Conservation (phyloP, 2,329 filamentous ascomycete genomes). For the Fusarium albosuccineum region DNA sequence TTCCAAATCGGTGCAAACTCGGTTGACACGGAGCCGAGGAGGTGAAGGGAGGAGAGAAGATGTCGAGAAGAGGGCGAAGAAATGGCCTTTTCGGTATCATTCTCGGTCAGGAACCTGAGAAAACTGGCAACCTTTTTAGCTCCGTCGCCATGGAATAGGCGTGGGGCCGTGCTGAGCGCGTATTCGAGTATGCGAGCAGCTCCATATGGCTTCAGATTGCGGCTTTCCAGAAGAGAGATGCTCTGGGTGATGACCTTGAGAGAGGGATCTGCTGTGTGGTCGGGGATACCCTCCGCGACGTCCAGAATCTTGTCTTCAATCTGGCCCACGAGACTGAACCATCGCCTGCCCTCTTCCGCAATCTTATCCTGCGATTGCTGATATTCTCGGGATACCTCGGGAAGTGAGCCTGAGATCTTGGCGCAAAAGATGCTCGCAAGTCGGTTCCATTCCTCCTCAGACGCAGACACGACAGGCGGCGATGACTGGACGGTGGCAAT, state of each 20-base stretch:
- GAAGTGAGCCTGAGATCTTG: constrained; percentile 79
- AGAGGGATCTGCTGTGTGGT: constrained; percentile 50
- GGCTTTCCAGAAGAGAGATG: constrained; percentile 59
- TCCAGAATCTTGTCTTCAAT: constrained; percentile 54
- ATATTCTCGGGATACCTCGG: constrained; percentile 85
- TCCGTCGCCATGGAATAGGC: constrained; percentile 55
- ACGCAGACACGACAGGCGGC: constrained; percentile 59
- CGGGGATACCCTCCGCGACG: constrained; percentile 35
- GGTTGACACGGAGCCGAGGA: constrained; percentile 60
- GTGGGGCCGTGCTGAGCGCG: constrained; percentile 54
- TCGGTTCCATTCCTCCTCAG: constrained; percentile 71
- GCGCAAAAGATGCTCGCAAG: constrained; percentile 73
- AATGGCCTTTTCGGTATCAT: constrained; percentile 70
- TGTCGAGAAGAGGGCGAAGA: constrained; percentile 76
- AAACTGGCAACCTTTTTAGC: constrained; percentile 56
- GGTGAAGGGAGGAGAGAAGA: constrained; percentile 74
- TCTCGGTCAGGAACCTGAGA: constrained; percentile 64
- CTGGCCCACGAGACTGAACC: constrained; percentile 70
- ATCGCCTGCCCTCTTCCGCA: constrained; percentile 74
- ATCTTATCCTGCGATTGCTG: constrained; percentile 78
- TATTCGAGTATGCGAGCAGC: constrained; percentile 62
- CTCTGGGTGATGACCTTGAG: constrained; percentile 50
- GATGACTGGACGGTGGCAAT: constrained; percentile 57
- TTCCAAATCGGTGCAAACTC: constrained; percentile 61
- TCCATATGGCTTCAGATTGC: constrained; percentile 70